Conservation (phyloP, 208 protist genomes). For the Strigomonas oncopelti region DNA sequence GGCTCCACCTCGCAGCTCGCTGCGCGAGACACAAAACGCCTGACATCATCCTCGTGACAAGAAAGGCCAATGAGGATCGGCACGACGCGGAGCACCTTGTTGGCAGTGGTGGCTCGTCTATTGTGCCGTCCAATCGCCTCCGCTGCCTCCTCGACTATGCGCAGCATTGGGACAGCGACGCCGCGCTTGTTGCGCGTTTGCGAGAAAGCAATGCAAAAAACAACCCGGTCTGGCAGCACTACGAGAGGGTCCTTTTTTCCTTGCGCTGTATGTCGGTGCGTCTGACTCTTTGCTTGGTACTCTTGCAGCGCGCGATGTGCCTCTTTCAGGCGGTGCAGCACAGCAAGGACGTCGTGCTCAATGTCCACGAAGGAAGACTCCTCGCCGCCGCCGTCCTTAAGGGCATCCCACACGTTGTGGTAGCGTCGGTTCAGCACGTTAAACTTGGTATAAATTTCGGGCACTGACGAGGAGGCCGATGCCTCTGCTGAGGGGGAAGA, state of each 20-base stretch:
- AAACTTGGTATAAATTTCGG: neutral
- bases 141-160: conserved; percentile 12
- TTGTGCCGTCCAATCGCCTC: conserved; percentile 5
- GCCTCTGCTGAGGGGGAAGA: neutral
- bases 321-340: neutral
- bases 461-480: neutral
- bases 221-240: conserved; percentile 19
- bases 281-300: neutral
- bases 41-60: neutral
- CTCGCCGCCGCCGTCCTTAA: conserved; percentile 1
- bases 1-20: neutral
- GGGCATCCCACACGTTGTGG: conserved; percentile 7
- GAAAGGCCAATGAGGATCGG: conserved; percentile 46
- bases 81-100: conserved; percentile 39
- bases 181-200: conserved; percentile 38
- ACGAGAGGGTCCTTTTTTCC: too few species aligned
- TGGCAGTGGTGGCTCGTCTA: neutral
- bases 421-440: conserved; percentile 8
- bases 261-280: too few species aligned
- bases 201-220: conserved; percentile 50
- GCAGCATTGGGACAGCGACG: conserved; percentile 26
- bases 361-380: conserved; percentile 8
- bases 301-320: neutral
- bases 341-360: neutral
- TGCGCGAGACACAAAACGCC: neutral